A percentile compares a stretch with the other conserved stretches of the same genome.
These are phyloP conservation scores for Corylus americana DNA, from an alignment of 306 rosid species.

Conservation along the genomic window DNA sequence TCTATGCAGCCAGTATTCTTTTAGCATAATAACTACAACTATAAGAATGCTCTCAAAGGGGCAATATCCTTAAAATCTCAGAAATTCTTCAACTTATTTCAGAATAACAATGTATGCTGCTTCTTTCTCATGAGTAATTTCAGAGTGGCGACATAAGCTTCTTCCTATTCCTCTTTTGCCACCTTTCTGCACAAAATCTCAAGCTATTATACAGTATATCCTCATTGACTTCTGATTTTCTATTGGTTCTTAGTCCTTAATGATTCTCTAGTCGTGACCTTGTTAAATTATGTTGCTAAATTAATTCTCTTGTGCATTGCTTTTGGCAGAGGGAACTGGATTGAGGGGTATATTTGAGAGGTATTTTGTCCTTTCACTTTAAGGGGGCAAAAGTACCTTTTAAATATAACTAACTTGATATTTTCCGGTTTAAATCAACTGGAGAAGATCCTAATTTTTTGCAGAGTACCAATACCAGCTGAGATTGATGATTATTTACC, in stretches of 20 bases:
- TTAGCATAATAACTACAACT: background rate
- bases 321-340: no score
- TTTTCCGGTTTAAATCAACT: no score
- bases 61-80: background rate
- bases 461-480: slow-evolving; percentile 92
- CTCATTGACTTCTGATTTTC: background rate
- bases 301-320: background rate
- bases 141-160: background rate
- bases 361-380: no score
- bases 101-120: background rate
- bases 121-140: background rate
- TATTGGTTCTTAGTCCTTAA: background rate
- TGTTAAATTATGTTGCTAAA: background rate
- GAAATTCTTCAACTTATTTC: background rate
- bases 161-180: background rate
- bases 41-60: background rate
- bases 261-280: background rate
- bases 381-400: no score
- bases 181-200: background rate
- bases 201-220: background rate
- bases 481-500: slow-evolving; percentile 92
- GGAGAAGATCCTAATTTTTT: slow-evolving; percentile 1
- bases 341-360: no score
- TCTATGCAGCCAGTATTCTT: background rate
- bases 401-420: no score